Evolutionary conservation across 192 early-diverging fungal species (phyloP).

Genomic region (Umbelopsis sp.): DNA sequence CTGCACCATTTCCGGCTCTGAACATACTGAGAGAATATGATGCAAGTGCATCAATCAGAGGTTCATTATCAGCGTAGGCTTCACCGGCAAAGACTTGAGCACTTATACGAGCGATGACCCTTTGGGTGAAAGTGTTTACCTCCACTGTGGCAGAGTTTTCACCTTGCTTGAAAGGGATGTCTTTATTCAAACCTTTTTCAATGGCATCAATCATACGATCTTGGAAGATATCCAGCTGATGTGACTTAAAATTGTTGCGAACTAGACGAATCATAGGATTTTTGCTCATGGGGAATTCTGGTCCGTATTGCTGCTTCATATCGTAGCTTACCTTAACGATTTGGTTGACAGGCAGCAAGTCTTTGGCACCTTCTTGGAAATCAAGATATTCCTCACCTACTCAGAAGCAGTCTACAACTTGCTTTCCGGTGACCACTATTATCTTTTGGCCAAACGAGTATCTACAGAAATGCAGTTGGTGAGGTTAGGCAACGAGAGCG

Average conservation of each 20-base stretch:
- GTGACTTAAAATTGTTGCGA: conserved; percentile 18
- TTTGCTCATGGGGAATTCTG: neutral
- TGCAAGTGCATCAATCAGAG: conserved; percentile 15
- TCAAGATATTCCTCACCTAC: neutral
- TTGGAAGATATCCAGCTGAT: conserved; percentile 15
- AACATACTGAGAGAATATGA: conserved; percentile 23
- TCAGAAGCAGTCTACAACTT: conserved; percentile 15
- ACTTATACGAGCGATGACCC: neutral
- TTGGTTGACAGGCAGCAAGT: conserved; percentile 7
- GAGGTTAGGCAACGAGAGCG: neutral
- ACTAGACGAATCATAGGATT: conserved; percentile 12
- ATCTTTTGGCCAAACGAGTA: neutral
- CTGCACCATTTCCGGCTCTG: conserved; percentile 1
- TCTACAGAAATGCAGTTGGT: neutral
- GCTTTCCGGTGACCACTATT: conserved; percentile 16
- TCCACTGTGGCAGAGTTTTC: neutral
- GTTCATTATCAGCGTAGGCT: neutral
- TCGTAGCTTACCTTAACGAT: conserved; percentile 7
- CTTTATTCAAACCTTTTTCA: neutral
- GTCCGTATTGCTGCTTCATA: neutral
- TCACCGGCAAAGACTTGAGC: conserved; percentile 26
- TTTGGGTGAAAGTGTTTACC: neutral
- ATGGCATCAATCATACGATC: conserved; percentile 19
- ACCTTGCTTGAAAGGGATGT: neutral
- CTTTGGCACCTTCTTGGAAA: conserved; percentile 22